Evolutionary conservation across 2,329 filamentous ascomycete genomes (phyloP).

Genomic region (Trichoderma sp.): DNA sequence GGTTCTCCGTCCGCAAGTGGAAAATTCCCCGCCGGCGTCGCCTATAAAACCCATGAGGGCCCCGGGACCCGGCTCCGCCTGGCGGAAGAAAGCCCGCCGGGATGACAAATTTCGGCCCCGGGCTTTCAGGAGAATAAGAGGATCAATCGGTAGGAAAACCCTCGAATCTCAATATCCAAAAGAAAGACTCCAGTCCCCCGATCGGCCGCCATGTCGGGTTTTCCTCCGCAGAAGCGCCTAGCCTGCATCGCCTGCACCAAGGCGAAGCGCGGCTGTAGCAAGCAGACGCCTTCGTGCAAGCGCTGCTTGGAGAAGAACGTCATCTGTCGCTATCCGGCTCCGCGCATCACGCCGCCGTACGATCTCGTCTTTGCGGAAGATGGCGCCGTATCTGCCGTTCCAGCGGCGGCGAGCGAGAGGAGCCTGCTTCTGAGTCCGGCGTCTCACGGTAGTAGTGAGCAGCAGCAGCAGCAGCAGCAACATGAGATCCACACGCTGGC

Average conservation of each 20-base stretch:
- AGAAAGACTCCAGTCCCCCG: neutral
- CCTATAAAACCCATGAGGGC: neutral
- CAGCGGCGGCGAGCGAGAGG: neutral
- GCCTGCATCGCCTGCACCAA: conserved; percentile 21
- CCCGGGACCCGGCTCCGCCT: conserved; percentile 14
- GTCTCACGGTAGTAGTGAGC: neutral
- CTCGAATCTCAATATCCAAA: neutral
- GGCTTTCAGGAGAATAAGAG: neutral
- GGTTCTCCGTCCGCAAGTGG: conserved; percentile 5
- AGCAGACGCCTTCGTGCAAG: conserved; percentile 17
- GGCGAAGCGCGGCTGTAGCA: conserved; percentile 23
- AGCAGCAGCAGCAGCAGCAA: neutral
- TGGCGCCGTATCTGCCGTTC: conserved; percentile 15
- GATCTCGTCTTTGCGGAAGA: conserved; percentile 20
- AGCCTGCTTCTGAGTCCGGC: conserved; percentile 7
- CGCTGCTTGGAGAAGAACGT: conserved; percentile 11
- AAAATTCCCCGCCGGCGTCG: conserved; percentile 11
- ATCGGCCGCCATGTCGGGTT: conserved; percentile 18
- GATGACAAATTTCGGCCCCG: conserved; percentile 8
- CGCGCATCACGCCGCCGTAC: conserved; percentile 18
- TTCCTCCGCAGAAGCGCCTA: conserved; percentile 9
- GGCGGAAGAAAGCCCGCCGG: conserved; percentile 20
- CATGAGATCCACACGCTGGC: neutral
- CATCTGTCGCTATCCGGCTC: conserved; percentile 20
- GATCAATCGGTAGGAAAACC: neutral